A percentile compares a stretch with the other conserved stretches of the same genome.
These are phyloP conservation scores for Xerocomellus dryophilus DNA, from an alignment of 768 basidiomycete species.

Conservation along the genomic window DNA sequence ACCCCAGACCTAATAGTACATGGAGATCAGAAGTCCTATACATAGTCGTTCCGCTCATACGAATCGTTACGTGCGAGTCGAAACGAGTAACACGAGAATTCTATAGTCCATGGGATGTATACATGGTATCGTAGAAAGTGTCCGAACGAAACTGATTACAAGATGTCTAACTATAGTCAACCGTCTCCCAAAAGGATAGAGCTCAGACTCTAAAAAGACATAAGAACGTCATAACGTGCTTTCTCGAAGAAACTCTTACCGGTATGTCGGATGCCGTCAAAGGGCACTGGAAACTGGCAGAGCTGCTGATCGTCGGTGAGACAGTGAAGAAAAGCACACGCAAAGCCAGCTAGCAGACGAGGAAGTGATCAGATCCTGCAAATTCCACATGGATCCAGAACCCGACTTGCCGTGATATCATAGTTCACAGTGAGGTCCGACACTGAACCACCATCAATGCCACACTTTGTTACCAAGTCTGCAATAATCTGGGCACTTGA, in stretches of 20 bases:
- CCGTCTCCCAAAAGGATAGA: conserved; percentile 15
- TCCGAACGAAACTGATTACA: conserved; percentile 4
- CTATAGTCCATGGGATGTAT: conserved; percentile 21
- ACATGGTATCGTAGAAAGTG: conserved; percentile 8
- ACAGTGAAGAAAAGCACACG: conserved; percentile 63
- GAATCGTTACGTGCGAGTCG: too few relatives aligned
- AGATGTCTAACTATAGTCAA: neutral
- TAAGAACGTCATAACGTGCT: conserved; percentile 11
- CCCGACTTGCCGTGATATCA: conserved; percentile 51
- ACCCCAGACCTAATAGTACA: too few relatives aligned
- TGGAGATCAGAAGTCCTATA: too few relatives aligned
- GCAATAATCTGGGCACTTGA: conserved; percentile 52
- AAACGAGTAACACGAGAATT: neutral
- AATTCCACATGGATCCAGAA: neutral
- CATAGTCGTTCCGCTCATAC: too few relatives aligned
- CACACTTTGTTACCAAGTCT: conserved; percentile 65
- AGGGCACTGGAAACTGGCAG: conserved; percentile 64
- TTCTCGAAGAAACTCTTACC: conserved; percentile 11
- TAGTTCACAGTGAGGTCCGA: conserved; percentile 58
- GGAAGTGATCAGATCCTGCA: conserved; percentile 9
- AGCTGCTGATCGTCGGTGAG: conserved; percentile 62
- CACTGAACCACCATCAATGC: conserved; percentile 42
- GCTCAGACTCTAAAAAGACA: conserved; percentile 14
- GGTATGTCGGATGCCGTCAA: conserved; percentile 35
- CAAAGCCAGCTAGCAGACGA: conserved; percentile 51